Percentiles rank a stretch among this genome's conserved stretches.
Evolutionary conservation across 805 yeast species (phyloP).

Genomic region (Henningerozyma blattae): DNA sequence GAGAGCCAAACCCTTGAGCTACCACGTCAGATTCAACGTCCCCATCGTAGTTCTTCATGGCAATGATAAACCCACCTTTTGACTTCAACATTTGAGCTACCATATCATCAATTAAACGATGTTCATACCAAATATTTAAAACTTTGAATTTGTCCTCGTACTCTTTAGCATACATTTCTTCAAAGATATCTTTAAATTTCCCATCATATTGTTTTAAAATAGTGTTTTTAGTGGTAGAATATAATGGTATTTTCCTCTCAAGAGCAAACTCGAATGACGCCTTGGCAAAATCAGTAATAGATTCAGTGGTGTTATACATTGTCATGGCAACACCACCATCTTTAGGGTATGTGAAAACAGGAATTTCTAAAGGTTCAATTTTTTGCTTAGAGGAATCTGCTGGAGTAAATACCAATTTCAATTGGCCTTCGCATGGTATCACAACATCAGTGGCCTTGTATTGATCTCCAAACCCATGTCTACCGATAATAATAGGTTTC

Average conservation of each 20-base stretch:
- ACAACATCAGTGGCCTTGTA: constrained; percentile 86
- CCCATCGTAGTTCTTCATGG: constrained; percentile 96
- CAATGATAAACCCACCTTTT: constrained; percentile 88
- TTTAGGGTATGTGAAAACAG: constrained; percentile 38
- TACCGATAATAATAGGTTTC: constrained; percentile 89
- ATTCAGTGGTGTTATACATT: constrained; percentile 93
- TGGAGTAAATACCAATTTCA: constrained; percentile 57
- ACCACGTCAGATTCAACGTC: constrained; percentile 95
- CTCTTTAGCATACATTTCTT: constrained; percentile 56
- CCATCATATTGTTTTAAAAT: constrained; percentile 92
- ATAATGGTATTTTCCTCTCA: constrained; percentile 64
- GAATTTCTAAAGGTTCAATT: constrained; percentile 16
- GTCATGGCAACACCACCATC: constrained; percentile 70
- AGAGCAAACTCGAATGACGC: constrained; percentile 84
- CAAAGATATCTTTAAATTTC: constrained; percentile 87
- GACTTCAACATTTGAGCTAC: constrained; percentile 98
- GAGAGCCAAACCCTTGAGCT: constrained; percentile 95
- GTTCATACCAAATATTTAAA: constrained; percentile 90
- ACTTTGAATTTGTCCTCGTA: constrained; percentile 65
- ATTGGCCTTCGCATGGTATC: constrained; percentile 66
- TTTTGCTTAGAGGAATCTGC: constrained; percentile 41
- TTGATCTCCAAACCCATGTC: constrained; percentile 97
- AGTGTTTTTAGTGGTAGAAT: constrained; percentile 87
- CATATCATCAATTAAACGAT: constrained; percentile 94
- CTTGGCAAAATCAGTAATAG: constrained; percentile 84